These are phyloP conservation scores for Parathielavia appendiculata DNA, from an alignment of 495 filamentous ascomycete species.

Conservation along the genomic window DNA sequence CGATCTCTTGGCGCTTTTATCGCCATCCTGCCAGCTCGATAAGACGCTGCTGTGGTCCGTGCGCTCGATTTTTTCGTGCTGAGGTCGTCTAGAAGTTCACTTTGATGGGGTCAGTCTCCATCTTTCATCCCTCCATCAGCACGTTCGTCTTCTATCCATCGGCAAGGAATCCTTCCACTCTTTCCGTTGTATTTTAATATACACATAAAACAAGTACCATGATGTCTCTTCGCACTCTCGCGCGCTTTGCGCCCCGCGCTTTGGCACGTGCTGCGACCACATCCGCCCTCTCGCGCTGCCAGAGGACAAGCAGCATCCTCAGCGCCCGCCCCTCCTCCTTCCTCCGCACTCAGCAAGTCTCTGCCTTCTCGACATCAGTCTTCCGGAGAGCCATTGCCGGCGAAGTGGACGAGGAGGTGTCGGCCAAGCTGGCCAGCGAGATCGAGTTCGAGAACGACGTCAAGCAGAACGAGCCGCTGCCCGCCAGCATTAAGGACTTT, in stretches of 20 bases:
- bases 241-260: slow-evolving; percentile 66
- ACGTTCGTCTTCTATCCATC: slow-evolving; percentile 6
- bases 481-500: slow-evolving; percentile 64
- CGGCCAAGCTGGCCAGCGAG: slow-evolving; percentile 73
- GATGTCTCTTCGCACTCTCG: slow-evolving; percentile 71
- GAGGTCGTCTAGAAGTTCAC: not conserved
- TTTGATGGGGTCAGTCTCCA: not conserved
- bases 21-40: not conserved
- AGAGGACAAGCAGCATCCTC: slow-evolving; percentile 32
- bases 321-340: slow-evolving; percentile 27
- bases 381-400: slow-evolving; percentile 44
- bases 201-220: slow-evolving; percentile 28
- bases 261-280: slow-evolving; percentile 56
- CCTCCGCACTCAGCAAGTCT: slow-evolving; percentile 51
- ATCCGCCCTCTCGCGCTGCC: slow-evolving; percentile 48
- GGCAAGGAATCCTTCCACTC: slow-evolving; percentile 8
- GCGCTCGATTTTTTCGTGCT: slow-evolving; percentile 11
- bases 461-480: slow-evolving; percentile 54
- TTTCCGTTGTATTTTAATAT: not conserved
- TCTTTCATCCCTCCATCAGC: not conserved
- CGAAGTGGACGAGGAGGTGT: slow-evolving; percentile 66
- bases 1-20: not conserved
- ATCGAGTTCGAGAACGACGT: slow-evolving; percentile 58
- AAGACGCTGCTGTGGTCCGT: not conserved
- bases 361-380: slow-evolving; percentile 69